Evolutionary conservation across 768 basidiomycete species (phyloP).

Genomic region (Tremella yokohamensis): DNA sequence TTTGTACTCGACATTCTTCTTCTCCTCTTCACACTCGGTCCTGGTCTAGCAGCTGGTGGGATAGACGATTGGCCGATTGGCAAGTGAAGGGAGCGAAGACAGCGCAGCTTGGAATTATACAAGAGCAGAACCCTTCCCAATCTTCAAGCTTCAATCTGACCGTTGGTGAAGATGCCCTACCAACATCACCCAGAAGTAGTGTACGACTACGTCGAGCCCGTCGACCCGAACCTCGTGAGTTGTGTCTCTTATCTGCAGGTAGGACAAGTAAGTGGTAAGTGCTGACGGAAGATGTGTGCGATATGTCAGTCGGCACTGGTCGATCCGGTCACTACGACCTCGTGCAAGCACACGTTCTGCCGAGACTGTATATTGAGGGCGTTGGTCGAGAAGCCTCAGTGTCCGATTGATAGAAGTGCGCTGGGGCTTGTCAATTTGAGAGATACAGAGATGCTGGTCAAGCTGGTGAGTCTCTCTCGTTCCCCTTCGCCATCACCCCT

Average conservation of each 20-base stretch:
- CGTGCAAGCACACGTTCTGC: slow-evolving; percentile 84
- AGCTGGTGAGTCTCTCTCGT: slow-evolving; percentile 19
- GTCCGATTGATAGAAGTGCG: slow-evolving; percentile 77
- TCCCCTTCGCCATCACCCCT: background rate
- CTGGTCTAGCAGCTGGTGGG: too few species aligned
- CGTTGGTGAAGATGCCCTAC: background rate
- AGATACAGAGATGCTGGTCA: slow-evolving; percentile 38
- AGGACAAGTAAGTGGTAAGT: background rate
- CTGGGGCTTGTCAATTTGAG: slow-evolving; percentile 51
- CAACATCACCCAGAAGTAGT: slow-evolving; percentile 23
- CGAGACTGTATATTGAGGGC: slow-evolving; percentile 72
- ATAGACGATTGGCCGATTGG: too few species aligned
- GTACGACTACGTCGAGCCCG: slow-evolving; percentile 40
- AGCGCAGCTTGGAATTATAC: too few species aligned
- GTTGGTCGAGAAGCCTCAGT: slow-evolving; percentile 64
- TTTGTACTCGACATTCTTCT: too few species aligned
- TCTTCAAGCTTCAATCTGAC: too few species aligned
- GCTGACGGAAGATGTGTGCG: slow-evolving; percentile 28
- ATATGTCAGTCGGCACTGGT: slow-evolving; percentile 54
- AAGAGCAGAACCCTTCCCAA: too few species aligned
- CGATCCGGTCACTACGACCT: slow-evolving; percentile 68
- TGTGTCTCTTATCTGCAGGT: background rate
- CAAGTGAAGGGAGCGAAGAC: too few species aligned
- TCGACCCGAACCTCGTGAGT: slow-evolving; percentile 42
- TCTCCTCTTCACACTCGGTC: too few species aligned